A percentile compares a stretch with the other conserved stretches of the same genome.
Evolutionary conservation across 306 rosid species (phyloP).

Genomic region (Nissolia schottii): DNA sequence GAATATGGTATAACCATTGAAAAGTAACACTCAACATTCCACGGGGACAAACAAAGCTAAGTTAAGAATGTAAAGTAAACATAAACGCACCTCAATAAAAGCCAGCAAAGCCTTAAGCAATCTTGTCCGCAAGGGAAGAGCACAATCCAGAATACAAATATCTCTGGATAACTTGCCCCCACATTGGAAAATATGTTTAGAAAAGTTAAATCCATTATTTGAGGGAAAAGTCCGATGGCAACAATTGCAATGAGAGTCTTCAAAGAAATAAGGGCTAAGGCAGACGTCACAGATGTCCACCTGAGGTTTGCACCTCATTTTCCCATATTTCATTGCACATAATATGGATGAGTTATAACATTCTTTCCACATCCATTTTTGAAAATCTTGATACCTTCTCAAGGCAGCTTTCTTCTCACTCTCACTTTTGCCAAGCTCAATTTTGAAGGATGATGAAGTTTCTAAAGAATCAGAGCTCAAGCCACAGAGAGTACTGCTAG

Average conservation of each 20-base stretch:
- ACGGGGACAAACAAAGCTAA: background rate
- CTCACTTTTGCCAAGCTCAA: conserved; percentile 85
- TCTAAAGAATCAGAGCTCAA: conserved; percentile 53
- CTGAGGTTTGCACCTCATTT: conserved; percentile 60
- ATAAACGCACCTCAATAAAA: conserved; percentile 63
- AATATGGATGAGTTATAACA: conserved; percentile 55
- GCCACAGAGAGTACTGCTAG: conserved; percentile 71
- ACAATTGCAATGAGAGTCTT: conserved; percentile 71
- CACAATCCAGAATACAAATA: conserved; percentile 43
- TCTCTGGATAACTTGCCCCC: conserved; percentile 42
- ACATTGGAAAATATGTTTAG: conserved; percentile 64
- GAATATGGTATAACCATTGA: background rate
- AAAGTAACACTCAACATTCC: background rate
- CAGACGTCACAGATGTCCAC: conserved; percentile 69
- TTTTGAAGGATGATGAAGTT: conserved; percentile 73
- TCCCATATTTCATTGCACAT: conserved; percentile 64
- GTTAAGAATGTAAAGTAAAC: conserved; percentile 3
- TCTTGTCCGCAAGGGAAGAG: conserved; percentile 74
- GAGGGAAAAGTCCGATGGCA: conserved; percentile 66
- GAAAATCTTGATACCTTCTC: conserved; percentile 82
- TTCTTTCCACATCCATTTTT: conserved; percentile 87
- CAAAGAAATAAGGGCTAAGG: conserved; percentile 51
- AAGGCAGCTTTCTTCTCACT: conserved; percentile 71
- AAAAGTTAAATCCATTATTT: conserved; percentile 41
- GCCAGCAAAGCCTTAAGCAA: conserved; percentile 70